A percentile compares a stretch with the other conserved stretches of the same genome.
Evolutionary conservation across 257 asterid species (phyloP).

Genomic region (Solanum sparsipilum): DNA sequence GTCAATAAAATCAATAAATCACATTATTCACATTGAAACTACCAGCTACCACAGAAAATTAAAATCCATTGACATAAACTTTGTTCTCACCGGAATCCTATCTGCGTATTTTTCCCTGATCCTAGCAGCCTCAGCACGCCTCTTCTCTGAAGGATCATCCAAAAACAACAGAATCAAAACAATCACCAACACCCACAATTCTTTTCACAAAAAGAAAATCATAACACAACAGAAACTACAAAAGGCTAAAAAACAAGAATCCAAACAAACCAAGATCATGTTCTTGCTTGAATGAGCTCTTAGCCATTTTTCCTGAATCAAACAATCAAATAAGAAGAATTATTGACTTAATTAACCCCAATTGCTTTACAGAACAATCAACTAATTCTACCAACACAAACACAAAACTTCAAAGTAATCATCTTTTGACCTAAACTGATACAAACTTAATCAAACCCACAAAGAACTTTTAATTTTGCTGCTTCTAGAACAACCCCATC

Average conservation of each 20-base stretch:
- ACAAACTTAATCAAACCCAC: background rate
- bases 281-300: slow-evolving; percentile 56
- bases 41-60: background rate
- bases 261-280: slow-evolving; percentile 46
- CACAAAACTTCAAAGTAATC: background rate
- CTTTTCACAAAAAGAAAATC: background rate
- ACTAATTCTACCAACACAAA: background rate
- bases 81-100: slow-evolving; percentile 55
- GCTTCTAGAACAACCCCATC: slow-evolving; percentile 3
- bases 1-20: background rate
- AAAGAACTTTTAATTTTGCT: background rate
- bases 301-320: slow-evolving; percentile 35
- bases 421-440: background rate
- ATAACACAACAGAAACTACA: background rate
- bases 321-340: background rate
- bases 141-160: slow-evolving; percentile 30
- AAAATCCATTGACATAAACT: background rate
- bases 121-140: slow-evolving; percentile 67
- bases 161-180: background rate
- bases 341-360: background rate
- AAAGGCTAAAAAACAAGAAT: background rate
- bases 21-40: background rate
- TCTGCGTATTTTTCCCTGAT: slow-evolving; percentile 69
- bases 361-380: background rate
- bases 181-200: background rate